Percentiles rank a stretch among this genome's conserved stretches.
Evolutionary conservation across 2,329 filamentous ascomycete species (phyloP).

Genomic region (Diaporthe vaccinii): DNA sequence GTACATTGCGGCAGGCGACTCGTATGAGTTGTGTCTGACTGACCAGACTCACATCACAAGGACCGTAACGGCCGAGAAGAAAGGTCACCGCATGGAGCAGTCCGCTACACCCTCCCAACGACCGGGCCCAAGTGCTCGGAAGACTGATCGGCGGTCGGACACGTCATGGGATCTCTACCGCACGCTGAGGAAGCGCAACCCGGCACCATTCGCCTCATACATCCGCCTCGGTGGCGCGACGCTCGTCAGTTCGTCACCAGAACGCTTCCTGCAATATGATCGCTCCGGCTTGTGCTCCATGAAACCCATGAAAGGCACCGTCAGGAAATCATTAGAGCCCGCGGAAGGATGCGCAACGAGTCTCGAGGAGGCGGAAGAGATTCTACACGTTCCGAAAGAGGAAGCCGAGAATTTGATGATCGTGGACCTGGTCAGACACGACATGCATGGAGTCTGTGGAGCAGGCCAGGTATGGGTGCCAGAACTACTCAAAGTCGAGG

Average conservation of each 20-base stretch:
- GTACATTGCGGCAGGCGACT: conserved; percentile 81
- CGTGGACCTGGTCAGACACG: conserved; percentile 94
- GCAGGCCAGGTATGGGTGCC: conserved; percentile 80
- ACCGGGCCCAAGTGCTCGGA: conserved; percentile 40
- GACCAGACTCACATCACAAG: conserved; percentile 75
- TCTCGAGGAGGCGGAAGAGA: conserved; percentile 76
- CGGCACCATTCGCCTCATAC: conserved; percentile 88
- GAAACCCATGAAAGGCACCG: conserved; percentile 96
- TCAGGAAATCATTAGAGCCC: conserved; percentile 79
- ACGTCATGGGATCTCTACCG: conserved; percentile 80
- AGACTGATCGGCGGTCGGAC: conserved; percentile 39
- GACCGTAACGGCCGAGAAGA: background rate
- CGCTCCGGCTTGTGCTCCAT: conserved; percentile 76
- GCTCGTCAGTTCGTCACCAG: conserved; percentile 86
- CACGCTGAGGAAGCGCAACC: conserved; percentile 77
- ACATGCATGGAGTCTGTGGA: conserved; percentile 87
- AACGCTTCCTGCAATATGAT: conserved; percentile 81
- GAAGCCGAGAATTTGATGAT: conserved; percentile 98
- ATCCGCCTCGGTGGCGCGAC: conserved; percentile 78
- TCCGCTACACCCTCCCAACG: background rate
- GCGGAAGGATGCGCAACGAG: conserved; percentile 56
- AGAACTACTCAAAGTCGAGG: conserved; percentile 87
- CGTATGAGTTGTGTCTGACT: conserved; percentile 89
- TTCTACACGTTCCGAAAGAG: conserved; percentile 88
- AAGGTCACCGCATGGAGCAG: conserved; percentile 50